Evolutionary conservation across 306 rosid species (phyloP), one percentile per base, ranked within the genome.

Genomic region (Chamaecrista fasciculata): DNA sequence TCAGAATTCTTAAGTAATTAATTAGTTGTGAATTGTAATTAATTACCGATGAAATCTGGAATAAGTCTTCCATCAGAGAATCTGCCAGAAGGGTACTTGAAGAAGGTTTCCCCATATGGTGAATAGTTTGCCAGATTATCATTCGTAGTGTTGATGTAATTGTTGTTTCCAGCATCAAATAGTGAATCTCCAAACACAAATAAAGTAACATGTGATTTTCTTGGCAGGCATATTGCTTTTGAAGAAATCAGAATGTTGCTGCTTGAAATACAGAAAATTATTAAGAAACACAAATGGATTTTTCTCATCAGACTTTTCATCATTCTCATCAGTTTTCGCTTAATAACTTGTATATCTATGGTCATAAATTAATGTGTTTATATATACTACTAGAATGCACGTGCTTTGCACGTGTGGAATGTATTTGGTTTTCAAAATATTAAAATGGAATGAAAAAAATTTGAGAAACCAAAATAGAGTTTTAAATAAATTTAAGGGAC

Each of bases 111-210:
- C 1, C 86, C 93, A 16, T 87, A 84, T 3, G 93, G 90, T 8
- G 11, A 4, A 33, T 39, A 76, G 33, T 80, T 82, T 11, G 86
- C 81, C 8, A 25, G 75, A 51, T 11, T 1, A 26, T 9, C 44
- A 16, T 53, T 56, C 2, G 11, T 29, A 1, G 68, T 14, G 21
- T 82, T 76, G 70, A 84, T 68, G 66, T 82, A 84, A 69, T 86
- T 78, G 42, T 89, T 84, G 50, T 82, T 89, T 20, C 96, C 96
- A 5, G 29, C 73, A 62, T 88, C 86, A 23, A 75, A 84, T 24
- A 73, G 2, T 19, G 89, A 86, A 71, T 89, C 95, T 8, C 89
- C 89, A 31, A 89, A 86, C 43, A 84, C 70, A 69, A 83, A 86
- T 42, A 86, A 11, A 3, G 89, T 53, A 2, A 20, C 73, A 4